These are phyloP conservation scores for Coemansia asiatica DNA, from an alignment of 192 early-diverging fungal species.

Conservation along the genomic window DNA sequence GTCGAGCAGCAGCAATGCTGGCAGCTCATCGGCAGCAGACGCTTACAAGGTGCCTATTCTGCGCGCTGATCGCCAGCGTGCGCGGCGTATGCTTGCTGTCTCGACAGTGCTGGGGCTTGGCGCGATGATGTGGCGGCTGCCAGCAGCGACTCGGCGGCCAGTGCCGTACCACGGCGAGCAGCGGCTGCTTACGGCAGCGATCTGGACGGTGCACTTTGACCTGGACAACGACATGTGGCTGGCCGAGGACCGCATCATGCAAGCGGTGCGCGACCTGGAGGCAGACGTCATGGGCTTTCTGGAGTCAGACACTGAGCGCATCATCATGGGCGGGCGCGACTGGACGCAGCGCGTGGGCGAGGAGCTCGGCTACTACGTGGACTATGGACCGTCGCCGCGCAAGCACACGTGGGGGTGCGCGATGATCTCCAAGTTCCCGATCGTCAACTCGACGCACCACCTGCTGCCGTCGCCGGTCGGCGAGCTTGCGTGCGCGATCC, in stretches of 20 bases:
- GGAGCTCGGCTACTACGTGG: slow-evolving; percentile 73
- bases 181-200: slow-evolving; percentile 70
- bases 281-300: slow-evolving; percentile 79
- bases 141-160: slow-evolving; percentile 56
- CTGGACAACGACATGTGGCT: slow-evolving; percentile 86
- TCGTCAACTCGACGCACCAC: slow-evolving; percentile 69
- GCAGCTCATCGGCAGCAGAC: not conserved
- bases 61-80: slow-evolving; percentile 11
- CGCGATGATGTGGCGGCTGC: slow-evolving; percentile 55
- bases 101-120: slow-evolving; percentile 23
- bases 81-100: slow-evolving; percentile 19
- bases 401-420: slow-evolving; percentile 88
- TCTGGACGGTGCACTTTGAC: slow-evolving; percentile 87
- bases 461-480: slow-evolving; percentile 78
- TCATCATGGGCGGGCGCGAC: slow-evolving; percentile 85
- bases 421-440: slow-evolving; percentile 85
- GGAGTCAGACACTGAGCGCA: slow-evolving; percentile 75
- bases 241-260: slow-evolving; percentile 70
- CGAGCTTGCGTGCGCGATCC: slow-evolving; percentile 82
- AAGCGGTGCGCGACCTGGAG: slow-evolving; percentile 73
- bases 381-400: slow-evolving; percentile 80
- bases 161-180: slow-evolving; percentile 63
- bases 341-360: slow-evolving; percentile 76
- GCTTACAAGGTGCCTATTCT: not conserved
- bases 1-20: not conserved